Evolutionary conservation across 2,329 filamentous ascomycete genomes (phyloP).

Genomic region (Ceratocystis huliohia): DNA sequence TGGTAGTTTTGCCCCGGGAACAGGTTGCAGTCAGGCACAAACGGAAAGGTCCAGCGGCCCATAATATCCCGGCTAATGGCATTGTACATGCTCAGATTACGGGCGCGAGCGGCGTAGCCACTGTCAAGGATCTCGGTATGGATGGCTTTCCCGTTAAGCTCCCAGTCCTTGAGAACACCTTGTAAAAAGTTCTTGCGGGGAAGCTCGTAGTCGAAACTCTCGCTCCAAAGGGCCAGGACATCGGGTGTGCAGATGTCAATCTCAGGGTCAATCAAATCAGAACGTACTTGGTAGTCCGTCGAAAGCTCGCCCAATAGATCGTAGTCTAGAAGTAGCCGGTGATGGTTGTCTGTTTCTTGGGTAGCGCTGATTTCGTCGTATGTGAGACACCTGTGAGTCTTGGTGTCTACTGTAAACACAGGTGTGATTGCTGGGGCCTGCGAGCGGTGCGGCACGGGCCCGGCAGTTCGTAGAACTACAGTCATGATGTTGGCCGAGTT

Average conservation of each 20-base stretch:
- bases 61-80: constrained; percentile 79
- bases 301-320: constrained; percentile 60
- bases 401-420: constrained; percentile 74
- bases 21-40: constrained; percentile 81
- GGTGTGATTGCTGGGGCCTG: constrained; percentile 64
- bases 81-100: constrained; percentile 80
- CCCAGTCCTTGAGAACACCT: constrained; percentile 90
- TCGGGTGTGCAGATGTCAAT: constrained; percentile 98
- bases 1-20: constrained; percentile 65
- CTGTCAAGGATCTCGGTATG: constrained; percentile 75
- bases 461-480: constrained; percentile 71
- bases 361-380: constrained; percentile 80
- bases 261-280: constrained; percentile 82
- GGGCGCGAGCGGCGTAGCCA: constrained; percentile 75
- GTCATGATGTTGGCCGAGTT: constrained; percentile 98
- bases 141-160: constrained; percentile 93
- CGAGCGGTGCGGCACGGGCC: constrained; percentile 56
- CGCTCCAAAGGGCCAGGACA: constrained; percentile 86
- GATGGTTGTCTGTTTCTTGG: constrained; percentile 44
- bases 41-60: constrained; percentile 73
- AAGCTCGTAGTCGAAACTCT: constrained; percentile 93
- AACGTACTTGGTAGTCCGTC: constrained; percentile 65
- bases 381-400: constrained; percentile 70
- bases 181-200: constrained; percentile 80
- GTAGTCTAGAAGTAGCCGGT: constrained; percentile 54